Conservation (phyloP, 768 basidiomycete species). For the Trametes punicea region DNA sequence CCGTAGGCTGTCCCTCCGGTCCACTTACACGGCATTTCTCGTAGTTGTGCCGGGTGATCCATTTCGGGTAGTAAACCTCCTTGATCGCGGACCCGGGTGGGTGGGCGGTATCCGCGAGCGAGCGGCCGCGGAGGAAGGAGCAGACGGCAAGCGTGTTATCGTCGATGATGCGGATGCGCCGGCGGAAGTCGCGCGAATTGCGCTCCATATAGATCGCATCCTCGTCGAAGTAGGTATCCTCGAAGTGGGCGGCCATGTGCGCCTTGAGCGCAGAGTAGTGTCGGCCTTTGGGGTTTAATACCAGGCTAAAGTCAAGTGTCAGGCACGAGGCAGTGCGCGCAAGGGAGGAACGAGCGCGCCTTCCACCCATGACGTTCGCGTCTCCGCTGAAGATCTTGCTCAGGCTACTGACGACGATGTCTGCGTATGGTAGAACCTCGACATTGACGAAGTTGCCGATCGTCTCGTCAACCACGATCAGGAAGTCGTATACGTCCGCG, state of each 20-base stretch:
- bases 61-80: conserved; percentile 90
- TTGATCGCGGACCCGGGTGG: conserved; percentile 49
- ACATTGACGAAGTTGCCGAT: conserved; percentile 95
- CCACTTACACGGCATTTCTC: conserved; percentile 52
- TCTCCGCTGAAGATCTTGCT: conserved; percentile 95
- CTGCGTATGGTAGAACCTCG: conserved; percentile 79
- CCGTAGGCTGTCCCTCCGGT: conserved; percentile 27
- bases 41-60: conserved; percentile 68
- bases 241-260: conserved; percentile 56
- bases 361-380: conserved; percentile 96
- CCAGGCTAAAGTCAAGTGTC: conserved; percentile 50
- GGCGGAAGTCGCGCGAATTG: conserved; percentile 90
- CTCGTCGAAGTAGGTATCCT: conserved; percentile 85
- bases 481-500: conserved; percentile 85
- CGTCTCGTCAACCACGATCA: conserved; percentile 90
- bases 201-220: conserved; percentile 97
- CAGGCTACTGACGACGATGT: conserved; percentile 88
- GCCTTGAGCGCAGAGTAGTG: conserved; percentile 67
- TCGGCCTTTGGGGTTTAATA: conserved; percentile 76
- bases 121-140: conserved; percentile 66
- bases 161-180: conserved; percentile 75
- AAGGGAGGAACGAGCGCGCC: conserved; percentile 45
- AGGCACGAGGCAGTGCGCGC: neutral
- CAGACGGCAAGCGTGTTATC: conserved; percentile 79
- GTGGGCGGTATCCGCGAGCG: conserved; percentile 31